Evolutionary conservation across 2,329 filamentous ascomycete species (phyloP).

Genomic region (Verticillium zaregamsianum): DNA sequence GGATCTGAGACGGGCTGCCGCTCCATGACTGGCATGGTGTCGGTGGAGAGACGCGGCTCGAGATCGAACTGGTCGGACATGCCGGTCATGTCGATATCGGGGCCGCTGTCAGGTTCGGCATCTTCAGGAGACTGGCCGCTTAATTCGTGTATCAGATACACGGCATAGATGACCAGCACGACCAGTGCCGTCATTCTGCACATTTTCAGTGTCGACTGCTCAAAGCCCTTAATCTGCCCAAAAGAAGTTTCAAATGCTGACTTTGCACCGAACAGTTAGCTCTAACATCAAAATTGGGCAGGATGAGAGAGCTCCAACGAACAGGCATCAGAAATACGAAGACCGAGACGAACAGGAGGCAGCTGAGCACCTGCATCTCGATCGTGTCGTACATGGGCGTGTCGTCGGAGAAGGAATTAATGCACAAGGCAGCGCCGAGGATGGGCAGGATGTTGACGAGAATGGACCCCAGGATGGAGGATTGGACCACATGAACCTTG

Average conservation of each 20-base stretch:
- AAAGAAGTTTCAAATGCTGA: too few relatives aligned
- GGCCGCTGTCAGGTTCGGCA: too few relatives aligned
- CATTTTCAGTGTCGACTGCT: conserved; percentile 55
- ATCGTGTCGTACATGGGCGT: conserved; percentile 46
- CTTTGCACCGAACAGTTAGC: too few relatives aligned
- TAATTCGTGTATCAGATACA: conserved; percentile 74
- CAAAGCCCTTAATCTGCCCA: too few relatives aligned
- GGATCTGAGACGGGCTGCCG: neutral
- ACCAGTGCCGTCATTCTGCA: conserved; percentile 75
- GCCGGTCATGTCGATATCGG: too few relatives aligned
- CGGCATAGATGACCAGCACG: conserved; percentile 65
- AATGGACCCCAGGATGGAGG: conserved; percentile 71
- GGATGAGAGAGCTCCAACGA: too few relatives aligned
- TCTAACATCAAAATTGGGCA: neutral
- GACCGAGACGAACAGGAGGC: conserved; percentile 31
- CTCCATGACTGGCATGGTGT: neutral
- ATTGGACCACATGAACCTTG: conserved; percentile 72
- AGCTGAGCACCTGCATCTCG: conserved; percentile 26
- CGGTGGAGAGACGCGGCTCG: conserved; percentile 28
- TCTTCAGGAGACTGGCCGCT: conserved; percentile 19
- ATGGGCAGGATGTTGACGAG: conserved; percentile 71
- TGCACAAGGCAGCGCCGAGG: conserved; percentile 69
- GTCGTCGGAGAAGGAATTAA: conserved; percentile 63
- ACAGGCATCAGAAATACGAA: conserved; percentile 34
- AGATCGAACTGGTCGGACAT: neutral